Percentiles rank a stretch among this genome's conserved stretches.
Evolutionary conservation across 345 rosid species (phyloP).

Genomic region (thale cress (Arabidopsis thaliana)): DNA sequence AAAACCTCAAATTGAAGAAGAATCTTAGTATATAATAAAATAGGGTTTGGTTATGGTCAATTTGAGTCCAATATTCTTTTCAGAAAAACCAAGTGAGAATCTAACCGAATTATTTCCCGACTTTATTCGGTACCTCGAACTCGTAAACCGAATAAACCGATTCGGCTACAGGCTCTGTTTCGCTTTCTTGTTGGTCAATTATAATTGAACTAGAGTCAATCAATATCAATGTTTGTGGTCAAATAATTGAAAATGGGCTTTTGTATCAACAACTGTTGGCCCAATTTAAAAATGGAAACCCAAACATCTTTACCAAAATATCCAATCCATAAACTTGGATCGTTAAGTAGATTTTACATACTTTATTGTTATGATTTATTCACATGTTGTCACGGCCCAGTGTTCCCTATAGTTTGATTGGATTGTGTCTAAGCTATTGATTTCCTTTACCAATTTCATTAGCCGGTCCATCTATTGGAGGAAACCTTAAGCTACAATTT

Average conservation of each 20-base stretch:
- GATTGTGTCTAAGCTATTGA: too few relatives aligned
- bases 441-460: too few relatives aligned
- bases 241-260: background rate
- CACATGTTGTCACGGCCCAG: too few relatives aligned
- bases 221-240: background rate
- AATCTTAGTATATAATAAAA: background rate
- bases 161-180: background rate
- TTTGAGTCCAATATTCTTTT: background rate
- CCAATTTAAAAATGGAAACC: slow-evolving; percentile 18
- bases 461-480: too few relatives aligned
- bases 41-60: background rate
- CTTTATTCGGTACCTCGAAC: slow-evolving; percentile 7
- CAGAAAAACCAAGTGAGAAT: slow-evolving; percentile 13
- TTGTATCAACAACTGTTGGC: background rate
- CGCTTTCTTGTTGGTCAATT: background rate
- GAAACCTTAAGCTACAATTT: too few relatives aligned
- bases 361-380: too few relatives aligned
- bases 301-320: background rate
- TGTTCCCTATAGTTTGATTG: too few relatives aligned
- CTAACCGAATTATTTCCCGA: background rate
- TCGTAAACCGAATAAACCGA: slow-evolving; percentile 1
- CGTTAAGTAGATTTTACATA: too few relatives aligned
- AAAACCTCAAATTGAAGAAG: background rate
- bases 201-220: too few relatives aligned
- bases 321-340: background rate